These are phyloP conservation scores for Cercospora beticola DNA, from an alignment of 2,329 filamentous ascomycete genomes.

Conservation along the genomic window DNA sequence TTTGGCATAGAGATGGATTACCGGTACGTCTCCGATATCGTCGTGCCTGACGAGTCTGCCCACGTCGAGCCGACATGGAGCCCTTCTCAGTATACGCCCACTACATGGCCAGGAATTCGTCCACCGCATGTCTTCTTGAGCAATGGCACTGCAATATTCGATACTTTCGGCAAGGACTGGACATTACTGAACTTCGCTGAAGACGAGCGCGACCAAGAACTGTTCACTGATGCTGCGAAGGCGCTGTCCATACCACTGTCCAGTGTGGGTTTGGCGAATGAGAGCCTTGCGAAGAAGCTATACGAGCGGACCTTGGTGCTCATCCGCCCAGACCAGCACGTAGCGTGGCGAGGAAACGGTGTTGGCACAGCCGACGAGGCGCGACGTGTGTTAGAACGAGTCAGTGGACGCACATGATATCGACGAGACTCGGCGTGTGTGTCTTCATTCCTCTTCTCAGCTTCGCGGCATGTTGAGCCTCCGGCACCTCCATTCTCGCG, in stretches of 20 bases:
- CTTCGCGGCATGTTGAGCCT: background rate
- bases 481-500: background rate
- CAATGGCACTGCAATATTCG: background rate
- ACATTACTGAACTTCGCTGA: background rate
- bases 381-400: background rate
- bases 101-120: background rate
- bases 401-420: background rate
- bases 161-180: background rate
- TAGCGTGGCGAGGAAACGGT: conserved; percentile 48
- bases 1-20: background rate
- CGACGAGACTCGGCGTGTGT: background rate
- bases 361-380: background rate
- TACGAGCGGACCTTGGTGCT: conserved; percentile 59
- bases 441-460: background rate
- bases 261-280: background rate
- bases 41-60: background rate
- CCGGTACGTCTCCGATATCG: background rate
- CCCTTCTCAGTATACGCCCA: background rate
- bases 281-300: conserved; percentile 40
- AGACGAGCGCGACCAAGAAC: background rate
- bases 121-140: background rate
- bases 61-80: background rate
- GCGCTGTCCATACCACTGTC: background rate
- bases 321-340: conserved; percentile 58
- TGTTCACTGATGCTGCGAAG: background rate